Conservation (phyloP, 352 stramenopile genomes). For the Thalassiosira exigua region DNA sequence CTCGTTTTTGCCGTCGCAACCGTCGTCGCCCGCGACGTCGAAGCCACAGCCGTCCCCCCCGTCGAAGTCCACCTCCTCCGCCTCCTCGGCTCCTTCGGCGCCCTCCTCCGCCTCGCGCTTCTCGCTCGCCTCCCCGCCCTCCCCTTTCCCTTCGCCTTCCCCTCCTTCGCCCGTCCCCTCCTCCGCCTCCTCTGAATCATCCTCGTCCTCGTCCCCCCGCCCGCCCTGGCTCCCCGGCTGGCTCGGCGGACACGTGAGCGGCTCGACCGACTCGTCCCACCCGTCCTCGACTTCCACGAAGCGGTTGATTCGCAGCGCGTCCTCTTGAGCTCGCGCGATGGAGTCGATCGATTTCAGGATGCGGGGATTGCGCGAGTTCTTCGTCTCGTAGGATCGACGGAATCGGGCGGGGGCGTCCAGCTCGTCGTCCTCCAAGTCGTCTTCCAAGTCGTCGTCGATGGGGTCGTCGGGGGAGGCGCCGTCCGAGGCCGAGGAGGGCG, state of each 20-base stretch:
- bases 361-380: slow-evolving; percentile 14
- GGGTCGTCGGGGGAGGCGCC: too few relatives aligned
- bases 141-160: not conserved
- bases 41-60: too few relatives aligned
- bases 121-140: not conserved
- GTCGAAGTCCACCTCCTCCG: not conserved
- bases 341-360: slow-evolving; percentile 26
- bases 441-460: too few relatives aligned
- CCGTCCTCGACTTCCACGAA: slow-evolving; percentile 6
- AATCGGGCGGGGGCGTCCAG: slow-evolving; percentile 10
- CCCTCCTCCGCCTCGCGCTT: too few relatives aligned
- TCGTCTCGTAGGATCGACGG: slow-evolving; percentile 36
- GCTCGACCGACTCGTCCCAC: not conserved
- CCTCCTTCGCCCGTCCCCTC: not conserved
- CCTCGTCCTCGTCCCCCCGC: not conserved
- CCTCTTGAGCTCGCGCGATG: slow-evolving; percentile 18
- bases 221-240: not conserved
- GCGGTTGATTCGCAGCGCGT: slow-evolving; percentile 6
- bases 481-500: not conserved
- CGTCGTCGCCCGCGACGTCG: too few relatives aligned
- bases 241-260: not conserved
- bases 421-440: slow-evolving; percentile 4
- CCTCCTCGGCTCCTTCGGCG: not conserved
- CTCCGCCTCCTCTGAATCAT: too few relatives aligned
- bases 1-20: too few relatives aligned